Conservation (phyloP, 164 flowering plant genomes). For the Chloranthus sessilifolius region DNA sequence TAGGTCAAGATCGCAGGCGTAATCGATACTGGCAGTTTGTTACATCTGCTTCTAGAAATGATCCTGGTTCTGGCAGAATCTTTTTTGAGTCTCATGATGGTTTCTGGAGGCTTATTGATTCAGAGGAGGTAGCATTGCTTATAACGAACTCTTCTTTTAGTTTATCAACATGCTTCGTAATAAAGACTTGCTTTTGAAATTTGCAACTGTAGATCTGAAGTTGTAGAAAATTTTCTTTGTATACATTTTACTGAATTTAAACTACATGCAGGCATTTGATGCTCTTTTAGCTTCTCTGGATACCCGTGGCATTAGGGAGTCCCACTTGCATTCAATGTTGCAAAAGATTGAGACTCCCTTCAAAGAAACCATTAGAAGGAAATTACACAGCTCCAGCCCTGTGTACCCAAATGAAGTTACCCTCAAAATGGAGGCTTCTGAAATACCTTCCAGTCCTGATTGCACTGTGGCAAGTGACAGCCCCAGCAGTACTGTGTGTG, state of each 20-base stretch:
- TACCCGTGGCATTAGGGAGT: conserved; percentile 75
- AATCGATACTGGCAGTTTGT: conserved; percentile 88
- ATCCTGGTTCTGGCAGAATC: conserved; percentile 85
- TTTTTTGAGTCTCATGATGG: conserved; percentile 73
- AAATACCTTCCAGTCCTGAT: conserved; percentile 25
- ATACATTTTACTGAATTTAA: conserved; percentile 2
- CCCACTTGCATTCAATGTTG: conserved; percentile 72
- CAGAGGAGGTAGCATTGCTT: conserved; percentile 66
- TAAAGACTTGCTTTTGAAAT: too few relatives aligned
- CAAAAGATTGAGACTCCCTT: conserved; percentile 58
- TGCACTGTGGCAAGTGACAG: conserved; percentile 31
- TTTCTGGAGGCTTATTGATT: conserved; percentile 81
- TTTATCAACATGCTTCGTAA: too few relatives aligned
- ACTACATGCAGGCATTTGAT: conserved; percentile 60
- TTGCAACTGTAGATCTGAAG: too few relatives aligned
- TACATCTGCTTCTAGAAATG: conserved; percentile 61
- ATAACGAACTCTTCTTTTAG: too few relatives aligned
- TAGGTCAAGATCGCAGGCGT: conserved; percentile 87
- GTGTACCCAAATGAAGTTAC: conserved; percentile 9
- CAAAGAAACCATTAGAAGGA: conserved; percentile 47
- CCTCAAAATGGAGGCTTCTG: conserved; percentile 28
- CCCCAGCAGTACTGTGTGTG: conserved; percentile 40
- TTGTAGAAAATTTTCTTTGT: too few relatives aligned
- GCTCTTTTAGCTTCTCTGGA: conserved; percentile 67
- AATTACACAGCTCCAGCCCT: conserved; percentile 1